Percentiles rank a stretch among this genome's conserved stretches.
phyloP scores from a whole-genome alignment of 2,329 filamentous ascomycete species.

The Aspergillus proliferans region DNA sequence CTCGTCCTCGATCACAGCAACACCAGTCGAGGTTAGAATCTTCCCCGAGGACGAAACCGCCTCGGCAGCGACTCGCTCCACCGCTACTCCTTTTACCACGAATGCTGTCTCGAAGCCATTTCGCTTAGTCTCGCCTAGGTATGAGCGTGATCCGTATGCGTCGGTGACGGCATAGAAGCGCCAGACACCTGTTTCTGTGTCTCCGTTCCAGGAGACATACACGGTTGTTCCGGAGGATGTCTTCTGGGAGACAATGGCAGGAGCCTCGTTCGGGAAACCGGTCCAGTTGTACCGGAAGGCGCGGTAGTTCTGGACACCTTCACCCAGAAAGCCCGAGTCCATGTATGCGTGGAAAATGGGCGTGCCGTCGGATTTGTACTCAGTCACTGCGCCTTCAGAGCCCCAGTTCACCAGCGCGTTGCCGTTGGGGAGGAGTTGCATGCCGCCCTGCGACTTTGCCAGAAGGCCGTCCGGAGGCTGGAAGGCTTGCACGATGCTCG shows the following conservation, averaged over 20 bases:
- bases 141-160: conserved; percentile 18
- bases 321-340: conserved; percentile 38
- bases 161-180: conserved; percentile 39
- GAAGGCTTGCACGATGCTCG: conserved; percentile 43
- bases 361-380: conserved; percentile 26
- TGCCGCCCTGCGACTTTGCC: conserved; percentile 48
- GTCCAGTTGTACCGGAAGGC: conserved; percentile 34
- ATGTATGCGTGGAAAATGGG: conserved; percentile 36
- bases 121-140: conserved; percentile 21
- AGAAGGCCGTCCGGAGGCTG: conserved; percentile 45
- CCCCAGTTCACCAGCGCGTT: conserved; percentile 56
- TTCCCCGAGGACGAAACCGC: conserved; percentile 20
- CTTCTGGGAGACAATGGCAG: conserved; percentile 28
- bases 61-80: conserved; percentile 38
- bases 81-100: conserved; percentile 12
- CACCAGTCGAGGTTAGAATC: conserved; percentile 20
- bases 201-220: conserved; percentile 51
- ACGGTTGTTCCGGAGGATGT: conserved; percentile 24
- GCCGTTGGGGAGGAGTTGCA: conserved; percentile 50
- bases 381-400: conserved; percentile 39
- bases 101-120: conserved; percentile 27
- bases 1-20: conserved; percentile 15
- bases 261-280: conserved; percentile 23
- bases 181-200: conserved; percentile 43
- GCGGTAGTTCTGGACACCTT: conserved; percentile 35